Base-by-base conservation (phyloP, 2,329 filamentous ascomycete species). In the Ophiostoma tasmaniense region DNA sequence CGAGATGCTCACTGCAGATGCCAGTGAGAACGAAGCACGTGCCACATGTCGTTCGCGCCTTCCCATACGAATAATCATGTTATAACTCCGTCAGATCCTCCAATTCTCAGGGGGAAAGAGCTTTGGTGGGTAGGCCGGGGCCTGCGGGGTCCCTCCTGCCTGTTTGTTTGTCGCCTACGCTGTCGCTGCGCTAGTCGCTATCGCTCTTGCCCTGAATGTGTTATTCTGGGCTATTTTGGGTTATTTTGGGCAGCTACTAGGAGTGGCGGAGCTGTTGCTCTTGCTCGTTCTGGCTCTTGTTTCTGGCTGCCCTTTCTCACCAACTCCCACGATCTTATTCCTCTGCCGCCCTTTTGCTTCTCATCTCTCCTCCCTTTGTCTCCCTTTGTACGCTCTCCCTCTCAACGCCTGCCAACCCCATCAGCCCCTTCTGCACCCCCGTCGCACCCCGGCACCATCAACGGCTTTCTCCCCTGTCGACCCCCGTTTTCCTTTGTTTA, bases 91-190 rank as follows among this genome's bases (percentile, higher is more conserved):
- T 55, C 50, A 55, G 10, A 45, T 45, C 42, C 42, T 45, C 42
- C 20, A 35, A n/a, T 13, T 33, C 30, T 37, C 30, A 64, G 61
- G 61, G 33, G 30, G 30, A 64, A 37, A 22, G 61, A 64, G 61
- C 61, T 64, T 37, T 64, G 61, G 61, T 64, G 61, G 61, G 61
- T 64, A 37, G 30, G 59, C 59, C 59, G 59, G n/a, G 59, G 61
- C 61, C 61, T 64, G 61, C 61, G 61, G 61, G 61, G 61, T 64
- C 61, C 30, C 61, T 64, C 33, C 17, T 37, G 35, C 30, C 61
- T 37, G 55, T 55, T 55, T 55, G 50, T 22, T 25, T 13, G 50
- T 28, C n/a, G 50, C 50, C 50, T 25, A 55, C 8, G 10, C 13
- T 30, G 55, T 11, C 13, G 55, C 55, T 30, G 25, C 55, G 22